Evolutionary conservation across 2,329 filamentous ascomycete genomes (phyloP).

Genomic region (Aspergillus niger): DNA sequence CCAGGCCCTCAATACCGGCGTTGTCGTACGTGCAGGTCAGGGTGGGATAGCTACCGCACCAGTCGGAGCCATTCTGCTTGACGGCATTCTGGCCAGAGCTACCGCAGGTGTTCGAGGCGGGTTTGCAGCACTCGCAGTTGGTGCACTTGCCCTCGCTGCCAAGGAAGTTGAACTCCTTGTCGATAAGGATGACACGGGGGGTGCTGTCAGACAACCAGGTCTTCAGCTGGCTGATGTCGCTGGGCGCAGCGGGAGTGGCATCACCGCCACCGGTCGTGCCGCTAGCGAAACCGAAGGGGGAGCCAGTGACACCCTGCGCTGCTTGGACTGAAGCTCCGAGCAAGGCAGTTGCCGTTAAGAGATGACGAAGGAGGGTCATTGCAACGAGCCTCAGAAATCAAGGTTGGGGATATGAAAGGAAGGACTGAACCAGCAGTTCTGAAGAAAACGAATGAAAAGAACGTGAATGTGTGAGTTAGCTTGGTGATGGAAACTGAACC

Average conservation of each 20-base stretch:
- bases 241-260: slow-evolving; percentile 55
- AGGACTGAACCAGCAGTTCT: slow-evolving; percentile 15
- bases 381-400: neutral
- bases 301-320: slow-evolving; percentile 26
- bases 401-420: neutral
- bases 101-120: slow-evolving; percentile 37
- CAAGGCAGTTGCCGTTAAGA: slow-evolving; percentile 23
- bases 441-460: neutral
- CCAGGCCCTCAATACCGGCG: slow-evolving; percentile 53
- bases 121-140: slow-evolving; percentile 33
- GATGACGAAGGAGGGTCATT: slow-evolving; percentile 24
- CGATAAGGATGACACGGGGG: slow-evolving; percentile 62
- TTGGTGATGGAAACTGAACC: neutral
- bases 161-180: slow-evolving; percentile 46
- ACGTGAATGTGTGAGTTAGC: neutral
- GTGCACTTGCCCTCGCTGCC: slow-evolving; percentile 25
- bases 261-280: slow-evolving; percentile 62
- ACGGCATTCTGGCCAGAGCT: slow-evolving; percentile 54
- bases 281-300: slow-evolving; percentile 49
- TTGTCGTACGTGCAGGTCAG: slow-evolving; percentile 52
- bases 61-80: slow-evolving; percentile 53
- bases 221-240: slow-evolving; percentile 56
- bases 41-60: slow-evolving; percentile 58
- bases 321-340: slow-evolving; percentile 23
- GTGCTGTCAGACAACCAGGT: slow-evolving; percentile 57